Evolutionary conservation across 306 rosid species (phyloP).

Genomic region (Leucaena leucocephala): DNA sequence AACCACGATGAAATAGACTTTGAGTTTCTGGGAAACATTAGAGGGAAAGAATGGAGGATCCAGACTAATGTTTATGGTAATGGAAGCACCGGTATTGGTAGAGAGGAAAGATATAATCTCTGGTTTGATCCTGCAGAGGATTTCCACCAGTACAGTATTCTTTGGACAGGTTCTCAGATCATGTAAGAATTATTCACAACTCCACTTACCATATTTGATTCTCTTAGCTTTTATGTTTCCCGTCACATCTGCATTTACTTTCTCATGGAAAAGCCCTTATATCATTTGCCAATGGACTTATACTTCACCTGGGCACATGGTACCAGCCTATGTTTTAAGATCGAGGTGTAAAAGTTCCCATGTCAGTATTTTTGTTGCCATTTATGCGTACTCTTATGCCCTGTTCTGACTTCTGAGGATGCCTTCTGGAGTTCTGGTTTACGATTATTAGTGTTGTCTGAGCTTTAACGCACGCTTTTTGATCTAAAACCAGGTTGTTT

Average conservation of each 20-base stretch:
- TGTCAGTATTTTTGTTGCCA: not conserved
- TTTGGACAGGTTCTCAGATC: constrained; percentile 83
- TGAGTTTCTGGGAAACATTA: constrained; percentile 89
- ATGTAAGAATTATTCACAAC: constrained; percentile 58
- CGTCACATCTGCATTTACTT: constrained; percentile 10
- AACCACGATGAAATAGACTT: constrained; percentile 95
- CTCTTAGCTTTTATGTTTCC: not conserved
- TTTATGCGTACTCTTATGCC: constrained; percentile 9
- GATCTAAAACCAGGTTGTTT: constrained; percentile 43
- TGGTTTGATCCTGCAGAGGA: constrained; percentile 98
- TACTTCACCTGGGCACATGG: not conserved
- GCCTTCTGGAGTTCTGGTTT: constrained; percentile 12
- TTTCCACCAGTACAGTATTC: constrained; percentile 80
- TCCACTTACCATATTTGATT: constrained; percentile 34
- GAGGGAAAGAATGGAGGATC: constrained; percentile 95
- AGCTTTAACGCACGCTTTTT: constrained; percentile 48
- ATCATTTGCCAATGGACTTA: not conserved
- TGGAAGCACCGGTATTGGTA: constrained; percentile 87
- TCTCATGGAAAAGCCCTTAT: constrained; percentile 5
- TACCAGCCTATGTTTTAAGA: not conserved
- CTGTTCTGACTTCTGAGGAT: constrained; percentile 26
- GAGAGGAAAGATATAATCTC: constrained; percentile 89
- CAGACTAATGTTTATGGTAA: constrained; percentile 95
- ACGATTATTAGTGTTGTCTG: not conserved
- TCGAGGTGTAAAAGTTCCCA: not conserved